Evolutionary conservation across 2,329 filamentous ascomycete species (phyloP), one percentile per base, ranked within the genome.

Genomic region (Sarocladiaceae sp.): DNA sequence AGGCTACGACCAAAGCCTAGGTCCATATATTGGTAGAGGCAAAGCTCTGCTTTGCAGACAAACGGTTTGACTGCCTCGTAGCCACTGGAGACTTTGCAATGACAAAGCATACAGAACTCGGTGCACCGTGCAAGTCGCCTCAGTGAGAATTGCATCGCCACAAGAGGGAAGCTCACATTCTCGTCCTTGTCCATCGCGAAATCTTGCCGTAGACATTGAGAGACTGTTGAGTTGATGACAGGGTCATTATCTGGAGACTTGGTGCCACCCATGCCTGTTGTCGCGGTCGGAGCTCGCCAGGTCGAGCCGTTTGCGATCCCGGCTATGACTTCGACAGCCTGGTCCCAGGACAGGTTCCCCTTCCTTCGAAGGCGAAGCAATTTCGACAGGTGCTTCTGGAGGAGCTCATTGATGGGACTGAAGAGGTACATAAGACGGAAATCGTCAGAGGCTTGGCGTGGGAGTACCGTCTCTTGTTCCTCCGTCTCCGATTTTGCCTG

Each of bases 41-140:
- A 96, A 3, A 96, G 70, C 2, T 74, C 69, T 11, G 78, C 74
- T 18, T 78, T 77, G 63, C 90, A 96, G 34, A 95, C 88, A 48
- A 85, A 88, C 2, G 85, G 85, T 52, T 86, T 88, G 48, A 89
- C 68, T 2, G 83, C 78, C 53, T 83, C 78, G 29, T 91, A 81
- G 0, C 78, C 74, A 2, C 72, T 72, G 1, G 76, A 62, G 27
- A 87, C 73, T 51, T 74, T 82, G 51, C 76, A 76, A 60, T 94
- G 86, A 55, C 90, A 96, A 19, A 90, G 81, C 45, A 95, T 74
- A 60, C 90, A 96, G 60, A 91, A 95, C 44, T 93, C 82, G 0
- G 86, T 88, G 59, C 88, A 95, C 47, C 80, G 82, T 6, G 85
- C 76, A 48, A 95, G 80, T 54, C 89, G 85, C 1, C 83, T 80